A percentile compares a stretch with the other conserved stretches of the same genome.
phyloP scores from a whole-genome alignment of 2,329 filamentous ascomycete genomes.

The Trichoderma asperellum region DNA sequence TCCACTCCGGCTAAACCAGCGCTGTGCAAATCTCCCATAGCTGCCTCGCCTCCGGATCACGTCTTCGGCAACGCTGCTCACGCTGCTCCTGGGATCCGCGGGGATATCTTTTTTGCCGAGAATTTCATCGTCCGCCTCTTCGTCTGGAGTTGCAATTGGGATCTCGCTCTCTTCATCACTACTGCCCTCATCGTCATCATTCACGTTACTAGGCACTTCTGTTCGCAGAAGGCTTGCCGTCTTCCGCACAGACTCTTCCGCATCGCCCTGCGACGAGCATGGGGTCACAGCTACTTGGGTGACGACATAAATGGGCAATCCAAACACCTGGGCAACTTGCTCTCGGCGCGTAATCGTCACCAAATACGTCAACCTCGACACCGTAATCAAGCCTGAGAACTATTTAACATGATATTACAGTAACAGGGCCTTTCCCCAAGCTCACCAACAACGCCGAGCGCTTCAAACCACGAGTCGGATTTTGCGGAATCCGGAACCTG shows the following conservation, averaged over 20 bases:
- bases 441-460: slow-evolving; percentile 63
- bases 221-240: slow-evolving; percentile 54
- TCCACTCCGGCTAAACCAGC: slow-evolving; percentile 87
- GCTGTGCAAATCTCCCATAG: slow-evolving; percentile 86
- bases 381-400: slow-evolving; percentile 73
- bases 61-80: slow-evolving; percentile 82
- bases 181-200: slow-evolving; percentile 51
- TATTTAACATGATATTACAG: neutral
- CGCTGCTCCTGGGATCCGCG: slow-evolving; percentile 57
- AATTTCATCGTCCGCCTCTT: slow-evolving; percentile 39
- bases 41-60: slow-evolving; percentile 81
- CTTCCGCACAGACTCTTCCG: slow-evolving; percentile 69
- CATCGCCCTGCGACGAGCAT: slow-evolving; percentile 74
- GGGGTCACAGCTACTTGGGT: slow-evolving; percentile 92
- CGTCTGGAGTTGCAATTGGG: slow-evolving; percentile 42
- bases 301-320: slow-evolving; percentile 81
- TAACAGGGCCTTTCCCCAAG: slow-evolving; percentile 19
- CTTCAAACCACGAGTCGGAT: slow-evolving; percentile 58
- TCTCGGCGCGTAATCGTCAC: slow-evolving; percentile 84
- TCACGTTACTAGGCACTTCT: slow-evolving; percentile 46
- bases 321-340: slow-evolving; percentile 85
- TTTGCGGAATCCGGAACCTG: slow-evolving; percentile 50
- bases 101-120: slow-evolving; percentile 52
- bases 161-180: slow-evolving; percentile 52
- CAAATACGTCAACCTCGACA: slow-evolving; percentile 81